Evolutionary conservation across 805 yeast species (phyloP).

Genomic region (Candida corydali): DNA sequence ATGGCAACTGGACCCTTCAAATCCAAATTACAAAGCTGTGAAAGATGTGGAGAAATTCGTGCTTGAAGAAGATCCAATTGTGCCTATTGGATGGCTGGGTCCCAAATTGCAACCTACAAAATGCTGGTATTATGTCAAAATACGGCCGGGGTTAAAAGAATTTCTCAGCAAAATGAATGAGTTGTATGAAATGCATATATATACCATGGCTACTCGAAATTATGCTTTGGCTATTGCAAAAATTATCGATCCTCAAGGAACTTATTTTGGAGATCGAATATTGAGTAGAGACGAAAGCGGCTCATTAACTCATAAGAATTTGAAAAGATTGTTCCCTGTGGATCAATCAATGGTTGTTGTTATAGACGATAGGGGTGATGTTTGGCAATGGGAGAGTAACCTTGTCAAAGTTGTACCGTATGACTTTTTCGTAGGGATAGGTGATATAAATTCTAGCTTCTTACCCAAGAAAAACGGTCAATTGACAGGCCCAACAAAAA

Average conservation of each 20-base stretch:
- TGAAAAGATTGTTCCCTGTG: conserved; percentile 87
- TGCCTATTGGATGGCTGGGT: conserved; percentile 57
- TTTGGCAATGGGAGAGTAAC: conserved; percentile 96
- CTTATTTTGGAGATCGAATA: conserved; percentile 85
- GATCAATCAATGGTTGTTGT: conserved; percentile 95
- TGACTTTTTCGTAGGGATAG: conserved; percentile 94
- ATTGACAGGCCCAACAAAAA: conserved; percentile 57
- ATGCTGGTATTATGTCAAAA: conserved; percentile 89
- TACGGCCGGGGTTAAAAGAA: conserved; percentile 79
- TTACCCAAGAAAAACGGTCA: conserved; percentile 72
- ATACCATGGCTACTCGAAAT: conserved; percentile 96
- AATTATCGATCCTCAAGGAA: conserved; percentile 86
- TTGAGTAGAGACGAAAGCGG: conserved; percentile 94
- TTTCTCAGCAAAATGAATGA: conserved; percentile 64
- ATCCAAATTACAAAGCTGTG: conserved; percentile 81
- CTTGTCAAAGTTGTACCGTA: conserved; percentile 91
- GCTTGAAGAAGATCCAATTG: conserved; percentile 67
- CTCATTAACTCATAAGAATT: conserved; percentile 79
- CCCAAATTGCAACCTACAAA: conserved; percentile 54
- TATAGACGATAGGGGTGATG: conserved; percentile 97
- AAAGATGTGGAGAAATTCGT: conserved; percentile 77
- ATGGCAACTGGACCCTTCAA: conserved; percentile 84
- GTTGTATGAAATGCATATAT: conserved; percentile 84
- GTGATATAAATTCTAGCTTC: conserved; percentile 92
- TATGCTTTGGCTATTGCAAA: conserved; percentile 88